Conservation (phyloP, 371 early-diverging fungal genomes). For the Apophysomyces variabilis region DNA sequence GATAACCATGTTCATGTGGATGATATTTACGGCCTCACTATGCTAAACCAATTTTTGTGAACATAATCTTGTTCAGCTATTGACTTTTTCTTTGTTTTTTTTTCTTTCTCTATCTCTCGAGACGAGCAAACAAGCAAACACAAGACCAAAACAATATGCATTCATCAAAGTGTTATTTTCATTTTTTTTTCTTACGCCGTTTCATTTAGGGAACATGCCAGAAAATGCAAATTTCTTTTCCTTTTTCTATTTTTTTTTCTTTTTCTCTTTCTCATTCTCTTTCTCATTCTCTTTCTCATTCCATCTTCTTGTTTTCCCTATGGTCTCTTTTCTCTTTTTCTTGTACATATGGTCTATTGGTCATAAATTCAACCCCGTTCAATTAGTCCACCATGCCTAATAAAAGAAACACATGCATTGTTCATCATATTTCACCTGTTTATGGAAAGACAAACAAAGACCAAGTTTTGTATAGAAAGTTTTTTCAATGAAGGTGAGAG, state of each 20-base stretch:
- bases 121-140: too few relatives aligned
- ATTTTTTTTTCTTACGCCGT: background rate
- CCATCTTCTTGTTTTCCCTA: background rate
- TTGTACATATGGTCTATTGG: conserved; percentile 5
- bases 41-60: background rate
- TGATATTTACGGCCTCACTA: background rate
- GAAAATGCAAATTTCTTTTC: conserved; percentile 1
- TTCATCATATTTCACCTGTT: too few relatives aligned
- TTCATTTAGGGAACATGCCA: conserved; percentile 3
- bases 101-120: too few relatives aligned
- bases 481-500: too few relatives aligned
- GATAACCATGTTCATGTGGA: background rate
- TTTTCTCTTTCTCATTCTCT: background rate
- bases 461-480: too few relatives aligned
- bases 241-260: background rate
- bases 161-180: background rate
- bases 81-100: too few relatives aligned
- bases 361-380: background rate
- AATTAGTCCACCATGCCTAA: too few relatives aligned
- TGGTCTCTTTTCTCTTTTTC: background rate
- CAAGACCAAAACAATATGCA: background rate
- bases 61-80: too few relatives aligned
- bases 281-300: conserved; percentile 9
- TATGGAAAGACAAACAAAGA: too few relatives aligned
- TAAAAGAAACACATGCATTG: too few relatives aligned